Conservation (phyloP, 805 yeast species). For the Monosporozyma solicola region DNA sequence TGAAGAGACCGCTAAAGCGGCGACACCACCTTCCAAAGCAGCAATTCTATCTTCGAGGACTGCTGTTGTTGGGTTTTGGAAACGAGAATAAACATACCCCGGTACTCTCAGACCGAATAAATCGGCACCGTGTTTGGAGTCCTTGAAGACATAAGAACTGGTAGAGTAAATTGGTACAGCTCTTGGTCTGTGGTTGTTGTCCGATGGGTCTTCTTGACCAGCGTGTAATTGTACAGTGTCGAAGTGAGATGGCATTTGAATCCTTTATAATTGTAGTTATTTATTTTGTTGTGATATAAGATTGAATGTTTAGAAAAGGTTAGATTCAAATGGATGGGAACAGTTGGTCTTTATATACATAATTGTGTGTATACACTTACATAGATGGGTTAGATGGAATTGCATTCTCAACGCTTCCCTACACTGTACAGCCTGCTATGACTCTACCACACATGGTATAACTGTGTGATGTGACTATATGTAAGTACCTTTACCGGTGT, state of each 20-base stretch:
- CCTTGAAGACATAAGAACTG: conserved; percentile 77
- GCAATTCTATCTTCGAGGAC: conserved; percentile 89
- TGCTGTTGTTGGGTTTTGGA: conserved; percentile 88
- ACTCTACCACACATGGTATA: too few relatives aligned
- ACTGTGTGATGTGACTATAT: too few relatives aligned
- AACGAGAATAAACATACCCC: conserved; percentile 82
- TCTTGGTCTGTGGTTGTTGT: conserved; percentile 57
- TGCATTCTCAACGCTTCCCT: too few relatives aligned
- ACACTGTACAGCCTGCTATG: too few relatives aligned
- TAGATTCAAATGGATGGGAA: not conserved
- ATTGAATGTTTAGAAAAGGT: not conserved
- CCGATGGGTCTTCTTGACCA: conserved; percentile 68
- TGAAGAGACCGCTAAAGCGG: conserved; percentile 83
- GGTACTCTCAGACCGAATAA: conserved; percentile 75
- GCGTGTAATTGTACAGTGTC: conserved; percentile 94
- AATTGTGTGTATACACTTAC: too few relatives aligned
- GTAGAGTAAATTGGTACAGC: conserved; percentile 94
- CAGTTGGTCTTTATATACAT: not conserved
- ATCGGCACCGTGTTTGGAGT: conserved; percentile 88
- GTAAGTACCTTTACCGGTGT: too few relatives aligned
- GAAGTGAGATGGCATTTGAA: conserved; percentile 51
- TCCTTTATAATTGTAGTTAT: not conserved
- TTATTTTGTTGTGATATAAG: not conserved
- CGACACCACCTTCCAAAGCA: conserved; percentile 86
- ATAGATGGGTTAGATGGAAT: too few relatives aligned